These are phyloP conservation scores for Dacryopinax primogenitus DNA, from an alignment of 768 basidiomycete genomes.

Conservation along the genomic window DNA sequence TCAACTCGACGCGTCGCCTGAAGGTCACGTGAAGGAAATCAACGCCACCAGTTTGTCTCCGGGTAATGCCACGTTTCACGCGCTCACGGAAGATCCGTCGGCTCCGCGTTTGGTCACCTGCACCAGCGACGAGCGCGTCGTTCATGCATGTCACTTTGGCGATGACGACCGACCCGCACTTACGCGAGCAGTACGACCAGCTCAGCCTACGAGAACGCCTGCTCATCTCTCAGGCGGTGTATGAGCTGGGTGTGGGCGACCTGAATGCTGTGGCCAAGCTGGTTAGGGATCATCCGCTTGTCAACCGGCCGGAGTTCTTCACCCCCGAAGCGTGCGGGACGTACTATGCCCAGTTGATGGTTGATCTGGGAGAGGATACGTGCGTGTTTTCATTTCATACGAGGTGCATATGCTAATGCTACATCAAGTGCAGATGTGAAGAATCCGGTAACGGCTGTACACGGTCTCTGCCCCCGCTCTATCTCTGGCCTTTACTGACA, in stretches of 20 bases:
- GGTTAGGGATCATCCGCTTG: conserved; percentile 57
- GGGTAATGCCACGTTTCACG: neutral
- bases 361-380: conserved; percentile 48
- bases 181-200: neutral
- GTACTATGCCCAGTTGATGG: conserved; percentile 57
- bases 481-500: conserved; percentile 11
- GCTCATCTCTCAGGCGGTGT: conserved; percentile 73
- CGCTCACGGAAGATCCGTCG: too few relatives aligned
- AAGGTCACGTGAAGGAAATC: neutral
- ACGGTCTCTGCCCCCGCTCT: neutral
- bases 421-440: conserved; percentile 5
- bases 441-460: conserved; percentile 1
- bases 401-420: neutral
- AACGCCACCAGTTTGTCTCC: neutral
- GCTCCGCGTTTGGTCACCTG: too few relatives aligned
- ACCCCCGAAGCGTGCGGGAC: conserved; percentile 56
- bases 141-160: neutral
- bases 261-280: conserved; percentile 58
- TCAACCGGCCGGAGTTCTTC: conserved; percentile 52
- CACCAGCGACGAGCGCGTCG: neutral
- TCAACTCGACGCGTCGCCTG: neutral
- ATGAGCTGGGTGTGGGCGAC: conserved; percentile 33
- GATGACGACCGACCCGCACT: neutral
- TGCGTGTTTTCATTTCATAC: conserved; percentile 13
- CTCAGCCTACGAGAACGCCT: conserved; percentile 47